phyloP scores from a whole-genome alignment of 305 asterid species.

The Nicotiana rustica region DNA sequence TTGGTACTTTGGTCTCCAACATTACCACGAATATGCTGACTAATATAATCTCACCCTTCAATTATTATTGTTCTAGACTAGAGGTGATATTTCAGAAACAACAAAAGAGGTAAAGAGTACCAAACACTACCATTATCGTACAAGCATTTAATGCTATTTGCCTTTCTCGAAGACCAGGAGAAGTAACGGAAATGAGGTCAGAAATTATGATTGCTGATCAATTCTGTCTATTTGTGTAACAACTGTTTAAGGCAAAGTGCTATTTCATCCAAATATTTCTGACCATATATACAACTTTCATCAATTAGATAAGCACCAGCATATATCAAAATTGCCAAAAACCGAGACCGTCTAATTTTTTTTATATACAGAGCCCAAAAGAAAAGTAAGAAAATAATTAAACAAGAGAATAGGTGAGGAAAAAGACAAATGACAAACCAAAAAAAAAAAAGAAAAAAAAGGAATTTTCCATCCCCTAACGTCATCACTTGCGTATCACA shows the following conservation, averaged over 20 bases:
- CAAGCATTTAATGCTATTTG: constrained; percentile 1
- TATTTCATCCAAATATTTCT: background rate
- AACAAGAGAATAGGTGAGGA: background rate
- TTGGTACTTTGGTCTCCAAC: background rate
- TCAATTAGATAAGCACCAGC: background rate
- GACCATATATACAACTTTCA: background rate
- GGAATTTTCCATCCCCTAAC: background rate
- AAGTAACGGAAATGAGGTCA: background rate
- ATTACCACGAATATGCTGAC: too few species aligned
- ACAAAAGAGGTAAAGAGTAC: background rate
- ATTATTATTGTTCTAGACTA: background rate
- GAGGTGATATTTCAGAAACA: background rate
- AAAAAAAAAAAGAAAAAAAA: background rate
- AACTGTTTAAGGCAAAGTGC: background rate
- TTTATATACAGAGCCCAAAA: background rate
- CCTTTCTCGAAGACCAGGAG: constrained; percentile 15
- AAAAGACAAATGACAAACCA: background rate
- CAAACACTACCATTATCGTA: background rate
- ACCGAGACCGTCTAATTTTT: background rate
- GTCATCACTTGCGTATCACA: constrained; percentile 28
- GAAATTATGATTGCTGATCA: background rate
- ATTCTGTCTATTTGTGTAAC: background rate
- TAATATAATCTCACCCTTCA: too few species aligned
- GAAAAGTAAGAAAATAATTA: background rate
- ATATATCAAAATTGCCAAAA: background rate